Evolutionary conservation across 1,139 yeast species (phyloP).

Genomic region (Lodderomyces orthopsilosis): DNA sequence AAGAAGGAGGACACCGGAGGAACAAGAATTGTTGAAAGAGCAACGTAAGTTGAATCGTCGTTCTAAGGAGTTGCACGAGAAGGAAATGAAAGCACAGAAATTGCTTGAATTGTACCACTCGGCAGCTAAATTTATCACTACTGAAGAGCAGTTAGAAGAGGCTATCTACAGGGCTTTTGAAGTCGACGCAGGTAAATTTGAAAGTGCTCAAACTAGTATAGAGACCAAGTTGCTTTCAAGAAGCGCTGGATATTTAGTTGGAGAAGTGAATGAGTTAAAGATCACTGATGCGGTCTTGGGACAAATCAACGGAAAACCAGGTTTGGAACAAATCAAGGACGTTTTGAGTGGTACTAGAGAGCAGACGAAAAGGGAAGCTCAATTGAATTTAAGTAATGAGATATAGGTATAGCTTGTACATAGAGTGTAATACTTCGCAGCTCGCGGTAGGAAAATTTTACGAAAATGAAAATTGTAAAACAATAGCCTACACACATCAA

Average conservation of each 20-base stretch:
- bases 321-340: constrained; percentile 44
- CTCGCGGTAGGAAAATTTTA: constrained; percentile 2
- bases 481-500: neutral
- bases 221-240: constrained; percentile 29
- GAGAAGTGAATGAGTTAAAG: constrained; percentile 30
- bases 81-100: constrained; percentile 49
- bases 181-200: constrained; percentile 38
- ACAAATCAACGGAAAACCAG: constrained; percentile 43
- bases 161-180: constrained; percentile 60
- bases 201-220: constrained; percentile 31
- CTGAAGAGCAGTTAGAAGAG: constrained; percentile 58
- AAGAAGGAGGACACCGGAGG: constrained; percentile 69
- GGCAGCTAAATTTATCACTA: constrained; percentile 61
- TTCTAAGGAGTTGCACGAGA: constrained; percentile 28
- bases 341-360: constrained; percentile 39
- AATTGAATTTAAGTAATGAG: constrained; percentile 16
- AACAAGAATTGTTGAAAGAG: constrained; percentile 46
- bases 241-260: constrained; percentile 26
- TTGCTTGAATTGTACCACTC: constrained; percentile 73
- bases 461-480: neutral
- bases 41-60: constrained; percentile 38
- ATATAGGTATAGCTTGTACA: neutral
- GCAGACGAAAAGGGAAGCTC: constrained; percentile 37
- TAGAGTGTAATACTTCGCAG: neutral
- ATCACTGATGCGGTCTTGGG: constrained; percentile 38